A percentile compares a stretch with the other conserved stretches of the same genome.
Conservation (phyloP, 2,329 filamentous ascomycete species). For the Sporothrix variecibatus region DNA sequence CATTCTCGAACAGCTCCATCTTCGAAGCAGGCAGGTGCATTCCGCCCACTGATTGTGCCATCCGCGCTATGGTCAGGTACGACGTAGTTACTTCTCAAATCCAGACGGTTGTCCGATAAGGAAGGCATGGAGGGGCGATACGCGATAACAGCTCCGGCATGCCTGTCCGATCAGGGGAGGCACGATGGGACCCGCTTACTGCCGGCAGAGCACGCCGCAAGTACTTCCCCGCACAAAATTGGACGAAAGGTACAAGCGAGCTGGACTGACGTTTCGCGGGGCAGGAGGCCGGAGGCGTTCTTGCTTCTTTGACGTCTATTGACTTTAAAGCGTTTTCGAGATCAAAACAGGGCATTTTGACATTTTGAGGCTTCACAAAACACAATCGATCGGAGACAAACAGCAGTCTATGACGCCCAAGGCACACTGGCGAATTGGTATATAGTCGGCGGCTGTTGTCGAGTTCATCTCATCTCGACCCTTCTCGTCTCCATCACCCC, state of each 20-base stretch:
- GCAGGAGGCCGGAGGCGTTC: constrained; percentile 5
- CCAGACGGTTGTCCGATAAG: neutral
- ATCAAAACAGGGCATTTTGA: neutral
- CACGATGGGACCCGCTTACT: neutral
- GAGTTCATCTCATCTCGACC: neutral
- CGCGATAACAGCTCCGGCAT: constrained; percentile 26
- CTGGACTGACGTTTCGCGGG: constrained; percentile 4
- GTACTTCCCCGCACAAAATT: neutral
- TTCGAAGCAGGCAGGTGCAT: neutral
- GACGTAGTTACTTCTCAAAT: neutral
- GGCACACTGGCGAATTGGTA: neutral
- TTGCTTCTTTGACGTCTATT: neutral
- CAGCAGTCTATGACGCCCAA: neutral
- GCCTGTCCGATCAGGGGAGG: constrained; percentile 25
- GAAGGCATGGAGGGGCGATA: constrained; percentile 12
- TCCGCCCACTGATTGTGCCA: neutral
- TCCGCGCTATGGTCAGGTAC: neutral
- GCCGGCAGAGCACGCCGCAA: neutral
- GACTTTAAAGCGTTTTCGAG: neutral
- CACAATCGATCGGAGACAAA: neutral
- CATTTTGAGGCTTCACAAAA: neutral
- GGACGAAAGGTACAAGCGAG: constrained; percentile 3
- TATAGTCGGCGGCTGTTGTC: neutral
- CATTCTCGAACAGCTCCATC: neutral
- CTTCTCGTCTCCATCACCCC: neutral